Conservation (phyloP, 352 stramenopile genomes). For the Globisporangium nunn region DNA sequence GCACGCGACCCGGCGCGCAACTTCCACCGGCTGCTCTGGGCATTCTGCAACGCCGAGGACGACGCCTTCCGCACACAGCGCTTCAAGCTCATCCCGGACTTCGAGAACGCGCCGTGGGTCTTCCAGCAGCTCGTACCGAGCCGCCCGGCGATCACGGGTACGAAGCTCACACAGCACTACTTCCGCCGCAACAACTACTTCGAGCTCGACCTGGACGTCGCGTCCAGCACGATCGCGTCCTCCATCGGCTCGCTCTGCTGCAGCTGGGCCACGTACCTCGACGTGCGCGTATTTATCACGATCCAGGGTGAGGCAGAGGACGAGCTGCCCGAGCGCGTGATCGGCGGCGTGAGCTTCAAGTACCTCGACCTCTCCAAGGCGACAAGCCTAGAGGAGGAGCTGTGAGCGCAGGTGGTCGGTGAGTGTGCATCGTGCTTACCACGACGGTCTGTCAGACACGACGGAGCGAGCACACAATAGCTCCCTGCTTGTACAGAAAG, state of each 20-base stretch:
- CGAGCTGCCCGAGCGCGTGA: conserved; percentile 69
- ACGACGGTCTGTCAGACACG: neutral
- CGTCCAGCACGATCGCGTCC: conserved; percentile 62
- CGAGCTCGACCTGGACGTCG: conserved; percentile 83
- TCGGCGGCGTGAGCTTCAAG: conserved; percentile 49
- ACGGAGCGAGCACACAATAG: neutral
- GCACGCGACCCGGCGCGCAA: conserved; percentile 18
- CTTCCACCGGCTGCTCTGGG: conserved; percentile 55
- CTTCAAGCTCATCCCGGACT: conserved; percentile 88
- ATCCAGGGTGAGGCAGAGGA: conserved; percentile 61
- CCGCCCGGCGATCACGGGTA: conserved; percentile 77
- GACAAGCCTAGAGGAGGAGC: conserved; percentile 23
- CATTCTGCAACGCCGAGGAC: conserved; percentile 40
- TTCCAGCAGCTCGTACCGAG: conserved; percentile 76
- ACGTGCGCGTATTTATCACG: conserved; percentile 77
- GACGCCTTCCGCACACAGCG: conserved; percentile 57
- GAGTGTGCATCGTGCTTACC: neutral
- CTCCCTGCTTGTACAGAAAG: neutral
- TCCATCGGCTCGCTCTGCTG: conserved; percentile 79
- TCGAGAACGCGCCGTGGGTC: conserved; percentile 80
- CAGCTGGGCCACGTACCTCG: conserved; percentile 61
- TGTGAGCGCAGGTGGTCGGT: neutral
- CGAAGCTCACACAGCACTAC: conserved; percentile 85
- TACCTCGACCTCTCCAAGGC: conserved; percentile 57
- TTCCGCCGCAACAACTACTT: conserved; percentile 76